Conservation (phyloP, 768 basidiomycete species). For the Inosperma sp. region DNA sequence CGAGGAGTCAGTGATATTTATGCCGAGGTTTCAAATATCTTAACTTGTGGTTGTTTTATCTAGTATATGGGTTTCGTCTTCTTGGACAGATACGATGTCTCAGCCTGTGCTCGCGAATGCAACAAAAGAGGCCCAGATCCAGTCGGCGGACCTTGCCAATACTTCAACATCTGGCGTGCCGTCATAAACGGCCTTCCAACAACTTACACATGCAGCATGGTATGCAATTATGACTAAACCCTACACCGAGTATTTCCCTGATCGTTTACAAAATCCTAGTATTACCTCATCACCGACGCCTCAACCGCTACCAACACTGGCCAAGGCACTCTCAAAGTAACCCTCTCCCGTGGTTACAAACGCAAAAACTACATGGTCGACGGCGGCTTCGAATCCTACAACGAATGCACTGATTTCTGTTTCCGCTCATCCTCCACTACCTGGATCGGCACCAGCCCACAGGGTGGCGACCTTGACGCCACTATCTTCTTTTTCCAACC, state of each 20-base stretch:
- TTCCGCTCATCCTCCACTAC: slow-evolving; percentile 31
- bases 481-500: slow-evolving; percentile 39
- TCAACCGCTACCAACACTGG: slow-evolving; percentile 45
- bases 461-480: slow-evolving; percentile 38
- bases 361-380: slow-evolving; percentile 38
- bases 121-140: slow-evolving; percentile 40
- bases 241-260: neutral
- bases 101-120: slow-evolving; percentile 42
- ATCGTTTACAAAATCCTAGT: slow-evolving; percentile 25
- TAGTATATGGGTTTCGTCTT: slow-evolving; percentile 53
- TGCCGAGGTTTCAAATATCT: neutral
- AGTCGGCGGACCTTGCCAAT: slow-evolving; percentile 43
- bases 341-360: slow-evolving; percentile 43
- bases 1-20: slow-evolving; percentile 32
- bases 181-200: slow-evolving; percentile 43
- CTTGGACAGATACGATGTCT: slow-evolving; percentile 44
- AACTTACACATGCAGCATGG: slow-evolving; percentile 48
- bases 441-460: slow-evolving; percentile 39
- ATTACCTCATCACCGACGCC: slow-evolving; percentile 39
- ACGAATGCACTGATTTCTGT: slow-evolving; percentile 38
- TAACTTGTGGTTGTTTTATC: slow-evolving; percentile 1
- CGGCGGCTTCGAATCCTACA: slow-evolving; percentile 43
- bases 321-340: slow-evolving; percentile 43
- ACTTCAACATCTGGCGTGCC: slow-evolving; percentile 53
- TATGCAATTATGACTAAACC: slow-evolving; percentile 18